Base-by-base conservation (phyloP, 257 asterid species). In the Echium plantagineum region DNA sequence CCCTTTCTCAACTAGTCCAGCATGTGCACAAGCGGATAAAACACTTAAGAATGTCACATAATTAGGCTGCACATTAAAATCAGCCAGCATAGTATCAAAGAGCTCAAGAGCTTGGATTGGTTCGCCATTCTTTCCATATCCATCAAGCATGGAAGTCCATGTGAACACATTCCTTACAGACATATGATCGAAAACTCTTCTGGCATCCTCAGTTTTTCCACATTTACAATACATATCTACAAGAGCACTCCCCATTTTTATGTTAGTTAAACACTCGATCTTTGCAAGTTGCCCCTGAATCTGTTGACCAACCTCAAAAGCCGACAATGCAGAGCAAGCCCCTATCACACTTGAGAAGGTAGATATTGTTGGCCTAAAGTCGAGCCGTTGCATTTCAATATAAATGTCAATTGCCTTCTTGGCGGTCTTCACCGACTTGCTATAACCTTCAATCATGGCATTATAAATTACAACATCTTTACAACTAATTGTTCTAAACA, bases 401-500 rank as follows among this genome's bases (percentile, higher is more conserved):
- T 80, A 90, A 47, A 81, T 61, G 57, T 77, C 82, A 35, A 90
- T 66, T 2, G 91, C 90, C 75, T 77, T 81, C 74, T 87, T 80
- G 26, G 89, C 87, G 22, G 70, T 83, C 68, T 77, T 83, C 61
- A 85, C 74, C 8, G 82, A 79, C 73, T 77, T 81, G 38, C 97
- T 90, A 54, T 85, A 90, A 17, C 95, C 97, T 80, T 90, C 97
- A n/a, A 90, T 90, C 97, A 90, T 87, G n/a, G 96, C 85, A 66
- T 90, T 90, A 76, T 80, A 87, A 72, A 81, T 90, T 72, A 90
- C 96, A 47, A 74, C 83, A 54, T 87, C 95, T 81, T 87, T 90
- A 66, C 71, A 82, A 54, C 20, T 8, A 0, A 94, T 87, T 67
- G 65, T 81, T 10, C 57, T 57, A 56, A 90, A 87, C 66, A 90